A percentile compares a stretch with the other conserved stretches of the same genome.
phyloP scores from a whole-genome alignment of 306 rosid species.

The Pueraria montana region DNA sequence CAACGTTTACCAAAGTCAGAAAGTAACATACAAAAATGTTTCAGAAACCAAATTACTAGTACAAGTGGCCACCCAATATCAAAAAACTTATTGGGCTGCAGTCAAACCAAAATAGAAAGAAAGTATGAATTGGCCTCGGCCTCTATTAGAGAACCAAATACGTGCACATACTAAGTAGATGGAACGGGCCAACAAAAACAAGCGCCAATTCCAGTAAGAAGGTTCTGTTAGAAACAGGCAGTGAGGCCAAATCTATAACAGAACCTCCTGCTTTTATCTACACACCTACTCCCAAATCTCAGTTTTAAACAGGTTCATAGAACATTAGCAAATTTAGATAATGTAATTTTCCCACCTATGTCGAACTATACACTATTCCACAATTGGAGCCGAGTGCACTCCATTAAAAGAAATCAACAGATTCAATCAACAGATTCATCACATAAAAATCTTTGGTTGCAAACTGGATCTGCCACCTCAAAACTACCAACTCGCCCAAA shows the following conservation, averaged over 20 bases:
- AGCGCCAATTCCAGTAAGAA: constrained; percentile 68
- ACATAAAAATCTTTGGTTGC: constrained; percentile 10
- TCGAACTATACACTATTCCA: constrained; percentile 61
- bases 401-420: constrained; percentile 7
- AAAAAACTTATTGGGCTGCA: constrained; percentile 52
- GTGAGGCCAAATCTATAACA: constrained; percentile 51
- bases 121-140: constrained; percentile 44
- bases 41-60: constrained; percentile 5
- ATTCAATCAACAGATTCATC: too few relatives aligned
- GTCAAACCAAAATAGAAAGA: constrained; percentile 12
- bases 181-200: constrained; percentile 75
- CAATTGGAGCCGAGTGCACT: constrained; percentile 39
- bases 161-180: constrained; percentile 30
- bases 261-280: constrained; percentile 51
- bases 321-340: constrained; percentile 49
- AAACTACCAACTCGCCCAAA: constrained; percentile 53
- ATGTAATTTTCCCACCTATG: constrained; percentile 45
- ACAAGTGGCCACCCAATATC: constrained; percentile 54
- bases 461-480: constrained; percentile 26
- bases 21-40: constrained; percentile 21
- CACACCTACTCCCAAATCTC: constrained; percentile 45
- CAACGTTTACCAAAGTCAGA: background rate
- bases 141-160: constrained; percentile 32
- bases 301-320: constrained; percentile 39
- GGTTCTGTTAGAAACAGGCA: constrained; percentile 57